These are phyloP conservation scores for Phalaenopsis equestris DNA, from an alignment of 106 monocot genomes.

Conservation along the genomic window DNA sequence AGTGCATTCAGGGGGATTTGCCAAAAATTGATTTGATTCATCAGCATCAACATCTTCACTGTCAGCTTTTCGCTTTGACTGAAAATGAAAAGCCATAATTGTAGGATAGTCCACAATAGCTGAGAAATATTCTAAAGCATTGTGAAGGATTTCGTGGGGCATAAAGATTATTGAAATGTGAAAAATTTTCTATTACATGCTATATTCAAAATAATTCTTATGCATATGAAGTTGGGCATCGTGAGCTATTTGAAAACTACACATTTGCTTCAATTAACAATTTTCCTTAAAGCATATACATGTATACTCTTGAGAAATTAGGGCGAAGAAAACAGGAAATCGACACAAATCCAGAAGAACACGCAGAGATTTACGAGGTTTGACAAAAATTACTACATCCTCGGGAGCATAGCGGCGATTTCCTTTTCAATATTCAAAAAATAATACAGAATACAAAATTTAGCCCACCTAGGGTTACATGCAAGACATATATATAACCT, in stretches of 20 bases:
- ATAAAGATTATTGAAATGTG: not conserved
- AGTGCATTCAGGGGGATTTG: constrained; percentile 44
- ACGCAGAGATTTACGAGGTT: too few relatives aligned
- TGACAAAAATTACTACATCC: too few relatives aligned
- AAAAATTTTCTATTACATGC: not conserved
- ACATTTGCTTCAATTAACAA: not conserved
- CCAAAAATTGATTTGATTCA: constrained; percentile 52
- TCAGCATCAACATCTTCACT: constrained; percentile 48
- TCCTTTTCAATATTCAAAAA: too few relatives aligned
- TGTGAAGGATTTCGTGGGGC: not conserved
- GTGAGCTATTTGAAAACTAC: not conserved
- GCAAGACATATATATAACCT: too few relatives aligned
- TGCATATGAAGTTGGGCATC: not conserved
- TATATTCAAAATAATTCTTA: not conserved
- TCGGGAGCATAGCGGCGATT: too few relatives aligned
- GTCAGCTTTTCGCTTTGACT: constrained; percentile 69
- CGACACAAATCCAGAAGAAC: too few relatives aligned
- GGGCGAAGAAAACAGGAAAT: too few relatives aligned
- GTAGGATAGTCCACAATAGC: not conserved
- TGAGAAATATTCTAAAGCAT: not conserved
- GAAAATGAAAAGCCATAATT: constrained; percentile 8
- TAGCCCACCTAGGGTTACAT: too few relatives aligned
- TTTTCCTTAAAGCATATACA: not conserved
- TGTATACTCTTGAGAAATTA: too few relatives aligned
- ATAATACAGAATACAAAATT: too few relatives aligned